Evolutionary conservation across 2,329 filamentous ascomycete genomes (phyloP).

Genomic region (Arthrinium puccinioides): DNA sequence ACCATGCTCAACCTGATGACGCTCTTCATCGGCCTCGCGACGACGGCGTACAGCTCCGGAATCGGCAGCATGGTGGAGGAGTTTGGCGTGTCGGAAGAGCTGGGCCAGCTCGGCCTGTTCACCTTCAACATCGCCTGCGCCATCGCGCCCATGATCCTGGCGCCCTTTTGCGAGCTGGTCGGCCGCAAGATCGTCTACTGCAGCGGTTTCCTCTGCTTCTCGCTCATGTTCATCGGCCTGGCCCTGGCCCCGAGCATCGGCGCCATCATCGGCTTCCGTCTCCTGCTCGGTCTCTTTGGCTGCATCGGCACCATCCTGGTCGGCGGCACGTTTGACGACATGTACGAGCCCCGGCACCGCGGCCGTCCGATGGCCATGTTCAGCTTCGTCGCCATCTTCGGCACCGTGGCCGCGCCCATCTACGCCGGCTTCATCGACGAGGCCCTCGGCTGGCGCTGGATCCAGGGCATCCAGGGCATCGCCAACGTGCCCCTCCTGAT

Average conservation of each 20-base stretch:
- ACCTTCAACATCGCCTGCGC: conserved; percentile 41
- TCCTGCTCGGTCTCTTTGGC: conserved; percentile 39
- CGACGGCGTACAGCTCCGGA: conserved; percentile 43
- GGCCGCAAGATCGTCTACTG: conserved; percentile 38
- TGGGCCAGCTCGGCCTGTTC: conserved; percentile 42
- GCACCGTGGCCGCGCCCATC: conserved; percentile 44
- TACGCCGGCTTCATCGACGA: conserved; percentile 47
- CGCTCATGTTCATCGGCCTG: conserved; percentile 38
- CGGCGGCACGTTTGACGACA: conserved; percentile 41
- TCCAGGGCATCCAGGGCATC: conserved; percentile 44
- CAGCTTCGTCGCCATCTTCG: conserved; percentile 41
- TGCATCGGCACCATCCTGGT: conserved; percentile 42
- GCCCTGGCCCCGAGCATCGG: conserved; percentile 39
- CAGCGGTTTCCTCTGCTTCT: conserved; percentile 36
- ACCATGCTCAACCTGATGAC: conserved; percentile 43
- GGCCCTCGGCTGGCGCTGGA: conserved; percentile 45
- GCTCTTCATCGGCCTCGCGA: conserved; percentile 46
- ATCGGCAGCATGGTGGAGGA: conserved; percentile 37
- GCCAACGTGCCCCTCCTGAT: conserved; percentile 39
- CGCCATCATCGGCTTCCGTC: conserved; percentile 38
- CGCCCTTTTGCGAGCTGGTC: conserved; percentile 42
- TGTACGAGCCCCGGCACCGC: conserved; percentile 37
- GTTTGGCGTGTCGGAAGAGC: conserved; percentile 29
- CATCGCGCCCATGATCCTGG: conserved; percentile 37
- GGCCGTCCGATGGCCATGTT: conserved; percentile 40